phyloP scores from a whole-genome alignment of 2,329 filamentous ascomycete species.

The Cordyceps militaris region DNA sequence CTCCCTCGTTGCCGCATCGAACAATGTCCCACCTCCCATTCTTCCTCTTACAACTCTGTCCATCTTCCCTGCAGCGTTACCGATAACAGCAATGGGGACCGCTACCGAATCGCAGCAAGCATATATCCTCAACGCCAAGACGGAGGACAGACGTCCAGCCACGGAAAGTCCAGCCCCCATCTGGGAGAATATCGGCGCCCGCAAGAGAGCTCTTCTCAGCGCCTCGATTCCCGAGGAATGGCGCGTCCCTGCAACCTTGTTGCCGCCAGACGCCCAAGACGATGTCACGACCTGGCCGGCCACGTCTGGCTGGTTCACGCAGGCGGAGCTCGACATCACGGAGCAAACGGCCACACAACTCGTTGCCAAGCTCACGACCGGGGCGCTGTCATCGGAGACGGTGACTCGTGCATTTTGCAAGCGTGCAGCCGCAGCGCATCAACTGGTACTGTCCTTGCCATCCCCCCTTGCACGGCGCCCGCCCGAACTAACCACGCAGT shows the following conservation, averaged over 20 bases:
- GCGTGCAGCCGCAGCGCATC: constrained; percentile 48
- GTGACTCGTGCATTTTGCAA: constrained; percentile 48
- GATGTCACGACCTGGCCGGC: constrained; percentile 51
- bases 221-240: constrained; percentile 51
- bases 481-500: constrained; percentile 30
- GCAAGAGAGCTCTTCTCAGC: constrained; percentile 35
- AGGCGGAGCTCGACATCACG: constrained; percentile 40
- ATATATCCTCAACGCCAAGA: neutral
- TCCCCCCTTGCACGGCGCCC: no score
- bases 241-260: constrained; percentile 43
- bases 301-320: constrained; percentile 52
- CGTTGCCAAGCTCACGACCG: constrained; percentile 29
- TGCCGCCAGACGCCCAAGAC: constrained; percentile 46
- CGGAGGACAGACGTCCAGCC: neutral
- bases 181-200: constrained; percentile 37
- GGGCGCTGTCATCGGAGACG: constrained; percentile 31
- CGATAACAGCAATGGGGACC: neutral
- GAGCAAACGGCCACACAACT: constrained; percentile 35
- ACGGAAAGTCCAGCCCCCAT: neutral
- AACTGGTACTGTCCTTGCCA: constrained; percentile 39
- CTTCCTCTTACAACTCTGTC: neutral
- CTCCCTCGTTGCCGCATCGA: neutral
- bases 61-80: neutral
- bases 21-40: neutral
- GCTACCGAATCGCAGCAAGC: neutral